A percentile compares a stretch with the other conserved stretches of the same genome.
These are phyloP conservation scores for Austropuccinia psidii DNA, from an alignment of 1,284 basidiomycete species.

Conservation along the genomic window DNA sequence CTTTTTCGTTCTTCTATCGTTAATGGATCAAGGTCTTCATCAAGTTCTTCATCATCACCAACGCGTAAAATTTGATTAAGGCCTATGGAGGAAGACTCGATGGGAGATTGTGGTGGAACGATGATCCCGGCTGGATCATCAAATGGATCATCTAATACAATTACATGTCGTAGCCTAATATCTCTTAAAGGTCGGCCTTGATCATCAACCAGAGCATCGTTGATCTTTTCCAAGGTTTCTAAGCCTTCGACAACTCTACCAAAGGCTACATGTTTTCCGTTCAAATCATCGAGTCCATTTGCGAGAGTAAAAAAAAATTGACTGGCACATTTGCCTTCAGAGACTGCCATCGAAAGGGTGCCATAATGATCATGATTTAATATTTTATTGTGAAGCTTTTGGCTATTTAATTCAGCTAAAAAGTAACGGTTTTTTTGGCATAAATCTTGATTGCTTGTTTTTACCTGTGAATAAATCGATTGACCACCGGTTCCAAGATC, in stretches of 20 bases:
- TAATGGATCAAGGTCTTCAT: slow-evolving; percentile 54
- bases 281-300: slow-evolving; percentile 85
- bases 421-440: slow-evolving; percentile 15
- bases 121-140: slow-evolving; percentile 70
- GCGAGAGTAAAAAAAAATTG: slow-evolving; percentile 94
- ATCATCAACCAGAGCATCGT: slow-evolving; percentile 80
- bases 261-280: slow-evolving; percentile 91
- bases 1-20: slow-evolving; percentile 70
- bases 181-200: slow-evolving; percentile 86
- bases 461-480: slow-evolving; percentile 56
- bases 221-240: slow-evolving; percentile 85
- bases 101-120: slow-evolving; percentile 67
- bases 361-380: slow-evolving; percentile 80
- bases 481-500: slow-evolving; percentile 84
- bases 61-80: slow-evolving; percentile 56
- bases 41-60: slow-evolving; percentile 78
- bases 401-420: not conserved
- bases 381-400: slow-evolving; percentile 36
- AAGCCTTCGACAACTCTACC: slow-evolving; percentile 90
- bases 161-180: slow-evolving; percentile 81
- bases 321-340: slow-evolving; percentile 74
- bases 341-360: slow-evolving; percentile 88
- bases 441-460: not conserved
- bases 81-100: slow-evolving; percentile 47
- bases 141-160: slow-evolving; percentile 93